These are phyloP conservation scores for Rhizopogon roseolus DNA, from an alignment of 768 basidiomycete species.

Conservation along the genomic window DNA sequence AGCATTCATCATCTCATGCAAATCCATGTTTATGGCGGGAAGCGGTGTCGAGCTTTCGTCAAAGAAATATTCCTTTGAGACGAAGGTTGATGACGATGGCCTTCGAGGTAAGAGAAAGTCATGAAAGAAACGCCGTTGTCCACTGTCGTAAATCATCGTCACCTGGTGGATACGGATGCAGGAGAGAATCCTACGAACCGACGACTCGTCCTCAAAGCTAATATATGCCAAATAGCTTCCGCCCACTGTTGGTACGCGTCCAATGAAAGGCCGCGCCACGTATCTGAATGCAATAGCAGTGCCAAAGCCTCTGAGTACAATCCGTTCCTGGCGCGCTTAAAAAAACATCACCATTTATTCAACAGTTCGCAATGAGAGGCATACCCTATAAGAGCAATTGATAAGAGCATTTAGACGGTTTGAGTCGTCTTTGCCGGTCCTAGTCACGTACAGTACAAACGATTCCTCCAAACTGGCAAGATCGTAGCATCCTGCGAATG, in stretches of 20 bases:
- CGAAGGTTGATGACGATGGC: slow-evolving; percentile 47
- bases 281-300: slow-evolving; percentile 59
- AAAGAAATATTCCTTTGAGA: slow-evolving; percentile 54
- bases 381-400: slow-evolving; percentile 67
- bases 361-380: slow-evolving; percentile 4
- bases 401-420: slow-evolving; percentile 55
- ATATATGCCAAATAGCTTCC: slow-evolving; percentile 71
- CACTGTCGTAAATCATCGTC: slow-evolving; percentile 34
- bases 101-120: slow-evolving; percentile 60
- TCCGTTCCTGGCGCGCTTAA: slow-evolving; percentile 66
- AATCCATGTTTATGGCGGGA: slow-evolving; percentile 36
- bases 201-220: slow-evolving; percentile 63
- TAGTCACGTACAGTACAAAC: slow-evolving; percentile 64
- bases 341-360: slow-evolving; percentile 1
- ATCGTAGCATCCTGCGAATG: slow-evolving; percentile 53
- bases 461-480: slow-evolving; percentile 66
- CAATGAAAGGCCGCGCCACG: slow-evolving; percentile 65
- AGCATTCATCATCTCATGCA: slow-evolving; percentile 38
- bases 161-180: not conserved
- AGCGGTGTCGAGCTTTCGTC: slow-evolving; percentile 27
- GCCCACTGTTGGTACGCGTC: slow-evolving; percentile 73
- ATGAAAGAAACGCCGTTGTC: slow-evolving; percentile 60
- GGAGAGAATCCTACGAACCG: slow-evolving; percentile 40
- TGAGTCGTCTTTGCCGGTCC: slow-evolving; percentile 52
- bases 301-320: slow-evolving; percentile 56